phyloP scores from a whole-genome alignment of 2,329 filamentous ascomycete genomes.

The Microthyrium microscopicum region DNA sequence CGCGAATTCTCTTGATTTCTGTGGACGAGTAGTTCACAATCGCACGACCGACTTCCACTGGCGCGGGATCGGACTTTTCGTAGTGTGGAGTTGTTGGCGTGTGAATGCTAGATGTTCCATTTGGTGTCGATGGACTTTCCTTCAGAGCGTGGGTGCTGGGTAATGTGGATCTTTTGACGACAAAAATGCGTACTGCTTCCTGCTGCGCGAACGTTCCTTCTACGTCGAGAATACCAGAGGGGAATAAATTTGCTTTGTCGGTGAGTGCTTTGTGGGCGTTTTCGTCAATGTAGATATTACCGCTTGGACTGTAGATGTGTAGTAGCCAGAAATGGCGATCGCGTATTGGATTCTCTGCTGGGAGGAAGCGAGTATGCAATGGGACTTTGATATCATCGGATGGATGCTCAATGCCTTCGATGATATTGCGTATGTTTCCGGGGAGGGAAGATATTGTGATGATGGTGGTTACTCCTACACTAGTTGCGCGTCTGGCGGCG shows the following conservation, averaged over 20 bases:
- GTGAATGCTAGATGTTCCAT: background rate
- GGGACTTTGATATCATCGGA: slow-evolving; percentile 29
- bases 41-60: slow-evolving; percentile 64
- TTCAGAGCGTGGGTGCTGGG: slow-evolving; percentile 9
- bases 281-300: slow-evolving; percentile 82
- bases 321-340: slow-evolving; percentile 96
- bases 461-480: slow-evolving; percentile 86
- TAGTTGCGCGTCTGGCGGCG: slow-evolving; percentile 78
- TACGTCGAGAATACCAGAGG: slow-evolving; percentile 79
- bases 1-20: slow-evolving; percentile 74
- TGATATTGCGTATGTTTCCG: slow-evolving; percentile 77
- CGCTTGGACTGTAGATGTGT: slow-evolving; percentile 78
- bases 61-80: slow-evolving; percentile 14
- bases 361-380: slow-evolving; percentile 84
- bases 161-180: slow-evolving; percentile 44
- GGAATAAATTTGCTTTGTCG: slow-evolving; percentile 73
- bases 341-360: slow-evolving; percentile 66
- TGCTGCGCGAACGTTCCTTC: slow-evolving; percentile 81
- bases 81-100: background rate
- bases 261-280: slow-evolving; percentile 68
- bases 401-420: slow-evolving; percentile 52
- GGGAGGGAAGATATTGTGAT: slow-evolving; percentile 91
- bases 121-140: slow-evolving; percentile 7
- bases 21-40: slow-evolving; percentile 82
- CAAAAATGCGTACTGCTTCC: slow-evolving; percentile 75